Base-by-base conservation (phyloP, 2,329 filamentous ascomycete species). In the Fusarium falciforme region DNA sequence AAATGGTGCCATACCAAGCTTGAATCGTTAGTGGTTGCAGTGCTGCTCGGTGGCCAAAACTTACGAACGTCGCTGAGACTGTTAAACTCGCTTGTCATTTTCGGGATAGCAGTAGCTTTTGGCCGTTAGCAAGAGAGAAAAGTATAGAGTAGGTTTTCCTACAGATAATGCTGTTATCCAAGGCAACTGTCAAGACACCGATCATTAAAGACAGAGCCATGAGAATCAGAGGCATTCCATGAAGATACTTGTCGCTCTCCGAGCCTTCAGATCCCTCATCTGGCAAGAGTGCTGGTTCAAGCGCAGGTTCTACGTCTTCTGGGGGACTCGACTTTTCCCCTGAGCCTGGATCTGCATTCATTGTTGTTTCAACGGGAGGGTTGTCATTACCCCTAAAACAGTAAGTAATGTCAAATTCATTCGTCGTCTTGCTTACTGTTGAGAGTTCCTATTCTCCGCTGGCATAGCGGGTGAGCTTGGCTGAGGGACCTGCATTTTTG, bases 1-100 rank as follows among this genome's bases (percentile, higher is more conserved):
- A 82, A 2, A 76, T 76, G 6, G 73, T 69, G 9, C 77, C 79
- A 61, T 82, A 79, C 78, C 76, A 87, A 22, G 83, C 78, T 35
- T 29, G 3, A 9, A 16, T 2, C 10, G 12, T 54, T 4, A 49
- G 42, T 3, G 11, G 8, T 0, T 4, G n/a, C 1, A 1, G 5
- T 5, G 2, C 3, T 17, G 2, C 12, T 6, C 0, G 8, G 2
- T 6, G 6, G 6, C 2, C 2, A 10, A 2, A n/a, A 59, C 67
- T 35, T 52, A 66, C 74, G 62, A 2, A 77, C 71, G 22, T 82
- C 79, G 1, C 60, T 64, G 17, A 86, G 83, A 6, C 83, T 84
- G 5, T 80, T 80, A 64, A 84, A 78, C 6, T 77, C 73, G 17
- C 75, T 76, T 0, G 72, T 78, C 1, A 80, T 79, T 6, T 76